Percentiles rank a stretch among this genome's conserved stretches.
These are phyloP conservation scores for Coffea humblotiana DNA, from an alignment of 305 asterid species.

Conservation along the genomic window DNA sequence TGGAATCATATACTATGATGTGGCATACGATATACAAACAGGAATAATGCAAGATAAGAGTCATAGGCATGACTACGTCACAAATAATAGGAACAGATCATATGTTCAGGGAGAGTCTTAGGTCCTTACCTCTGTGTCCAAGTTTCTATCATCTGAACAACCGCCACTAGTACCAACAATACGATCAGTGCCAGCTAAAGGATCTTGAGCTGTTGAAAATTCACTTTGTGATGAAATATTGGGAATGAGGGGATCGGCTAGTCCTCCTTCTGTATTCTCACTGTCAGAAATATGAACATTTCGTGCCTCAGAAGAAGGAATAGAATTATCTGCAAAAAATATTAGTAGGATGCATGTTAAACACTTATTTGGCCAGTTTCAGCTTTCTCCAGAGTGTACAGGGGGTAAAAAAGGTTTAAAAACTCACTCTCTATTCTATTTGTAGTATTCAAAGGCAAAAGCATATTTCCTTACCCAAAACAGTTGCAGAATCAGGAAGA, in stretches of 20 bases:
- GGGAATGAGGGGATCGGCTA: slow-evolving; percentile 28
- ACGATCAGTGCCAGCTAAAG: slow-evolving; percentile 37
- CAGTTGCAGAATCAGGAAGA: slow-evolving; percentile 34
- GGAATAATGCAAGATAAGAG: not conserved
- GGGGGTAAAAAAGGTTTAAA: no score
- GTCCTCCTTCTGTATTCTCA: slow-evolving; percentile 29
- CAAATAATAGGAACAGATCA: not conserved
- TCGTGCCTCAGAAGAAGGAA: slow-evolving; percentile 38
- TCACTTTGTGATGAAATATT: slow-evolving; percentile 33
- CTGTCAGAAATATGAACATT: slow-evolving; percentile 20
- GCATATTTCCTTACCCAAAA: slow-evolving; percentile 37
- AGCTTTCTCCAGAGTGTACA: not conserved
- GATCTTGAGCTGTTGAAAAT: slow-evolving; percentile 34
- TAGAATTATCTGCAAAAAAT: slow-evolving; percentile 26
- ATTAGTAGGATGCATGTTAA: slow-evolving; percentile 18
- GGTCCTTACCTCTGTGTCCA: slow-evolving; percentile 39
- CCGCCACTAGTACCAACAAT: slow-evolving; percentile 32
- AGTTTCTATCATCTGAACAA: slow-evolving; percentile 23
- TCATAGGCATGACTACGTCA: not conserved
- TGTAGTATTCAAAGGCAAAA: not conserved
- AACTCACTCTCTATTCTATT: not conserved
- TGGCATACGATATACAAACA: not conserved
- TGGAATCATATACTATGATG: not conserved
- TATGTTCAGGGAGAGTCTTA: not conserved
- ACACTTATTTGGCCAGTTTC: slow-evolving; percentile 6